Percentiles rank a stretch among this genome's conserved stretches.
phyloP scores from a whole-genome alignment of 1,284 basidiomycete genomes.

The Ganoderma resinaceum region DNA sequence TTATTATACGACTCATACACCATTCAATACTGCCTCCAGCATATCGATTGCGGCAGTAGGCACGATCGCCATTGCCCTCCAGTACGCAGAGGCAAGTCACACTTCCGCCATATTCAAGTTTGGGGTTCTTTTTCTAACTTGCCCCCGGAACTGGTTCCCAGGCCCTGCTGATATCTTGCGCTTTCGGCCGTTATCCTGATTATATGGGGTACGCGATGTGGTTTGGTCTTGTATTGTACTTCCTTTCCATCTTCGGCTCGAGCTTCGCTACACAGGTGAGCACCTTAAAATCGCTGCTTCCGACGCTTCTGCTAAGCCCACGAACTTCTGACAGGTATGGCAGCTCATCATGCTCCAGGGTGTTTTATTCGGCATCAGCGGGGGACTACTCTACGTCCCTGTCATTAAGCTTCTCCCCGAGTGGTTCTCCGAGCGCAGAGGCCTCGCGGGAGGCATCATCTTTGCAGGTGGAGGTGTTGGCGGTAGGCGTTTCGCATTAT shows the following conservation, averaged over 20 bases:
- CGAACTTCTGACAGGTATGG: slow-evolving; percentile 30
- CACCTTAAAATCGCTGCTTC: neutral
- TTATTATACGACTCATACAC: slow-evolving; percentile 34
- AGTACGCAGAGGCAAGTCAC: slow-evolving; percentile 31
- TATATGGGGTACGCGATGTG: slow-evolving; percentile 34
- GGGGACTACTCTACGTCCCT: slow-evolving; percentile 37
- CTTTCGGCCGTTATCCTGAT: slow-evolving; percentile 37
- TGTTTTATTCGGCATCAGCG: slow-evolving; percentile 35
- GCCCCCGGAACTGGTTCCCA: neutral
- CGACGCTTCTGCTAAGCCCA: neutral
- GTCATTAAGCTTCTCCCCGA: slow-evolving; percentile 34
- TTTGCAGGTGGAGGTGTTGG: slow-evolving; percentile 40
- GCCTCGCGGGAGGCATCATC: slow-evolving; percentile 40
- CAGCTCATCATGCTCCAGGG: slow-evolving; percentile 40
- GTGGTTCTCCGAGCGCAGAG: slow-evolving; percentile 35
- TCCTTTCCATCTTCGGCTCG: slow-evolving; percentile 33
- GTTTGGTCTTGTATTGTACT: slow-evolving; percentile 32
- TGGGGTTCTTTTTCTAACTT: neutral
- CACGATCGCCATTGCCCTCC: slow-evolving; percentile 33
- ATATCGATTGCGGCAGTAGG: slow-evolving; percentile 33
- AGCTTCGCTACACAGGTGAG: slow-evolving; percentile 37
- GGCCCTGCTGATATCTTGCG: slow-evolving; percentile 33
- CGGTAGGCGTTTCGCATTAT: slow-evolving; percentile 20
- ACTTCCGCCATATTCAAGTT: neutral
- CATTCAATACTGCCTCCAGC: slow-evolving; percentile 31